A percentile compares a stretch with the other conserved stretches of the same genome.
These are phyloP conservation scores for Linnemannia hyalina DNA, from an alignment of 192 early-diverging fungal species.

Conservation along the genomic window DNA sequence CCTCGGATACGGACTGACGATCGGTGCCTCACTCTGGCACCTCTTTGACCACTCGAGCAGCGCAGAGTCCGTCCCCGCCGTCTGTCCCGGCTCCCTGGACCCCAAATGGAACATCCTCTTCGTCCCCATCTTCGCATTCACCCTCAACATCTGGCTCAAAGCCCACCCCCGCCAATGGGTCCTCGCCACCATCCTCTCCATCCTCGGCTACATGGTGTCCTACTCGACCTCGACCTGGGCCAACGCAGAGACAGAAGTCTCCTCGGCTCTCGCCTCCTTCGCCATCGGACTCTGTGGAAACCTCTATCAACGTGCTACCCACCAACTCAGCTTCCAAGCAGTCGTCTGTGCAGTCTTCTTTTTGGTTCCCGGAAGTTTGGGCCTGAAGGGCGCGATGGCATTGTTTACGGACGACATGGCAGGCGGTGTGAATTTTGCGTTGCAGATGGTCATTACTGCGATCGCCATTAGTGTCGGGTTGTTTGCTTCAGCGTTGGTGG, in stretches of 20 bases:
- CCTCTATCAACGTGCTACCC: slow-evolving; percentile 80
- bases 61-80: slow-evolving; percentile 10
- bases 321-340: slow-evolving; percentile 82
- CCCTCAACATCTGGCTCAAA: slow-evolving; percentile 61
- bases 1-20: slow-evolving; percentile 82
- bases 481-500: slow-evolving; percentile 76
- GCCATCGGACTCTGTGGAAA: slow-evolving; percentile 86
- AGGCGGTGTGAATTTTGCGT: slow-evolving; percentile 62
- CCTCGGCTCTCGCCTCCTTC: slow-evolving; percentile 80
- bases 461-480: slow-evolving; percentile 78
- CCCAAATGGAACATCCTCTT: slow-evolving; percentile 62
- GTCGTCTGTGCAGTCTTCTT: slow-evolving; percentile 86
- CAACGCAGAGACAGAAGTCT: slow-evolving; percentile 66
- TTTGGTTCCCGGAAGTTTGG: slow-evolving; percentile 84
- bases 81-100: slow-evolving; percentile 28
- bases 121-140: slow-evolving; percentile 64
- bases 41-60: slow-evolving; percentile 59
- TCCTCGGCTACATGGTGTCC: slow-evolving; percentile 76
- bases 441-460: slow-evolving; percentile 69
- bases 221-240: slow-evolving; percentile 67
- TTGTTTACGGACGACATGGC: slow-evolving; percentile 71
- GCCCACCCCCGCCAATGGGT: slow-evolving; percentile 75
- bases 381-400: slow-evolving; percentile 70
- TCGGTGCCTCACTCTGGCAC: slow-evolving; percentile 69
- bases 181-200: slow-evolving; percentile 77